phyloP scores from a whole-genome alignment of 2,329 filamentous ascomycete genomes.

The Ophiosphaerella herpotricha region DNA sequence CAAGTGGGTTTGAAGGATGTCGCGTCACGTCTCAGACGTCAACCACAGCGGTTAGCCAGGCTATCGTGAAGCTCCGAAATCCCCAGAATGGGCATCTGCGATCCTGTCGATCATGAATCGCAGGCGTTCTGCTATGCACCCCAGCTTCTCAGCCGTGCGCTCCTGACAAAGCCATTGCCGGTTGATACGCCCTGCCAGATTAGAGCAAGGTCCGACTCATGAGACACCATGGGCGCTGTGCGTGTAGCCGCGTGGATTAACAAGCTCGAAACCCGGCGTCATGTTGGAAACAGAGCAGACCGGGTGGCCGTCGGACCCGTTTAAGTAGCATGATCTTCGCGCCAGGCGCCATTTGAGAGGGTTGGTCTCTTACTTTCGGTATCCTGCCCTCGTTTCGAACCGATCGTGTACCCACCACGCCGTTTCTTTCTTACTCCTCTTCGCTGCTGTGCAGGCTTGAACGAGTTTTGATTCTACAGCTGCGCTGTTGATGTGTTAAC shows the following conservation, averaged over 20 bases:
- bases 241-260: constrained; percentile 33
- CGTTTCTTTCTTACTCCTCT: constrained; percentile 24
- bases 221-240: constrained; percentile 27
- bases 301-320: constrained; percentile 21
- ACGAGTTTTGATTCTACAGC: constrained; percentile 36
- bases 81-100: constrained; percentile 18
- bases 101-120: constrained; percentile 28
- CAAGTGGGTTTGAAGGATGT: constrained; percentile 28
- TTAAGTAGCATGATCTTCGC: constrained; percentile 33
- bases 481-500: constrained; percentile 44
- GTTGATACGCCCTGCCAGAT: constrained; percentile 23
- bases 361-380: constrained; percentile 38
- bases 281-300: constrained; percentile 37
- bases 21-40: constrained; percentile 39
- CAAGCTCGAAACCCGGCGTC: constrained; percentile 29
- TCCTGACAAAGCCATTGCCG: constrained; percentile 31
- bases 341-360: constrained; percentile 36
- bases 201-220: constrained; percentile 18
- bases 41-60: constrained; percentile 39
- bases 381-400: constrained; percentile 34
- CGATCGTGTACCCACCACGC: constrained; percentile 17
- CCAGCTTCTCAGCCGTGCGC: constrained; percentile 24
- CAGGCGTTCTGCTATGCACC: constrained; percentile 14
- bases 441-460: constrained; percentile 46
- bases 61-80: constrained; percentile 38